These are phyloP conservation scores for Diplocarpon mali DNA, from an alignment of 2,329 filamentous ascomycete genomes.

Conservation along the genomic window DNA sequence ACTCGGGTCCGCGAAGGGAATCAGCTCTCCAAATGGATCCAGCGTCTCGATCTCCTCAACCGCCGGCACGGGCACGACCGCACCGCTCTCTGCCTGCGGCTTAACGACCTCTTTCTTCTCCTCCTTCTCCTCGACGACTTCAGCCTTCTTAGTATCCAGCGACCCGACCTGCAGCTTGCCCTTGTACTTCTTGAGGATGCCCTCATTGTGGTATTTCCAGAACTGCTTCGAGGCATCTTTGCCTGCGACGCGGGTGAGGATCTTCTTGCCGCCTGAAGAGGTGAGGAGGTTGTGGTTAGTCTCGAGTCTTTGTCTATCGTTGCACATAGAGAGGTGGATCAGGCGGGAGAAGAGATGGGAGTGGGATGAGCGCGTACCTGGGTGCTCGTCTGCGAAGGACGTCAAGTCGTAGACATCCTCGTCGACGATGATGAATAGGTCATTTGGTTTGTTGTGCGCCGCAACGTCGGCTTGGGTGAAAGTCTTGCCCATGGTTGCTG, in stretches of 20 bases:
- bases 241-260: conserved; percentile 26
- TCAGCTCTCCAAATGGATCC: conserved; percentile 73
- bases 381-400: conserved; percentile 76
- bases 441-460: conserved; percentile 78
- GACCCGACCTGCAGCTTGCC: conserved; percentile 59
- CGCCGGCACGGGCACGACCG: conserved; percentile 36
- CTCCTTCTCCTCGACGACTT: conserved; percentile 12
- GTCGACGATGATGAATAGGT: conserved; percentile 83
- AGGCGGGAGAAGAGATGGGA: background rate
- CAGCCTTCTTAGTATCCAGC: conserved; percentile 69
- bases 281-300: too few relatives aligned
- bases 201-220: conserved; percentile 29
- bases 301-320: conserved; percentile 5
- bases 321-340: background rate
- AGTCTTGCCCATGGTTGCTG: conserved; percentile 63
- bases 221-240: conserved; percentile 28
- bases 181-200: conserved; percentile 50
- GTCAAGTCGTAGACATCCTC: conserved; percentile 94
- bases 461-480: conserved; percentile 80
- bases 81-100: conserved; percentile 44
- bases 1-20: conserved; percentile 83
- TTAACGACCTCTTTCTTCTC: conserved; percentile 38
- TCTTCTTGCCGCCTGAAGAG: conserved; percentile 29
- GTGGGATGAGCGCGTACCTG: conserved; percentile 42
- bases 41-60: conserved; percentile 56